phyloP scores from a whole-genome alignment of 306 rosid species.

The Pyrus betulifolia region DNA sequence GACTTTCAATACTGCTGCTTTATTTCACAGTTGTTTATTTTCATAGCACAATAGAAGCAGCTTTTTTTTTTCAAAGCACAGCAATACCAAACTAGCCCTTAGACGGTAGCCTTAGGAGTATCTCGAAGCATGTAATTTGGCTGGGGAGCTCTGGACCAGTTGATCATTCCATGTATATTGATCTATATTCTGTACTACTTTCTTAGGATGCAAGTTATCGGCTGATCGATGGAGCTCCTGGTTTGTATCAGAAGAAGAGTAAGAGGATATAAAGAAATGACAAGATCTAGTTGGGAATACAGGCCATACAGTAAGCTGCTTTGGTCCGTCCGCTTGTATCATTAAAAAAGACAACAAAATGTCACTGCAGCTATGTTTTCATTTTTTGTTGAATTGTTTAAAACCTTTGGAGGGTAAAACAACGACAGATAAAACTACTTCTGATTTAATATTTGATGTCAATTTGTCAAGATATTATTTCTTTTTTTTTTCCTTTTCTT shows the following conservation, averaged over 20 bases:
- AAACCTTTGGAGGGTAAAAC: neutral
- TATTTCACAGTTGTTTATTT: too few species aligned
- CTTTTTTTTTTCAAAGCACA: too few species aligned
- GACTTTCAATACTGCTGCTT: too few species aligned
- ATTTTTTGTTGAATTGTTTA: neutral
- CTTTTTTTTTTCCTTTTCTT: neutral
- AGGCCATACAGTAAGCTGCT: too few species aligned
- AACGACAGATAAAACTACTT: neutral
- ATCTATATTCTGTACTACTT: neutral
- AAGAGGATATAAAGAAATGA: neutral
- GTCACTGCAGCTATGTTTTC: neutral
- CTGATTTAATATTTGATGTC: neutral
- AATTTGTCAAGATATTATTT: neutral
- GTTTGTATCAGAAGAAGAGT: neutral
- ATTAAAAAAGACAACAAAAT: too few species aligned
- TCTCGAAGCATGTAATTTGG: neutral
- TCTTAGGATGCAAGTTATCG: neutral
- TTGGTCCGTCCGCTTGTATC: too few species aligned
- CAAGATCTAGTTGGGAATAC: neutral
- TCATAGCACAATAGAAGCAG: too few species aligned
- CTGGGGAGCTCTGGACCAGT: neutral
- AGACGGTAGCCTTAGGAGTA: neutral
- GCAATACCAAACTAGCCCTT: neutral
- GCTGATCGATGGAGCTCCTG: neutral
- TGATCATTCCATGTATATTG: neutral